Base-by-base conservation (phyloP, 495 filamentous ascomycete species). In the Penicillium malachiteum region DNA sequence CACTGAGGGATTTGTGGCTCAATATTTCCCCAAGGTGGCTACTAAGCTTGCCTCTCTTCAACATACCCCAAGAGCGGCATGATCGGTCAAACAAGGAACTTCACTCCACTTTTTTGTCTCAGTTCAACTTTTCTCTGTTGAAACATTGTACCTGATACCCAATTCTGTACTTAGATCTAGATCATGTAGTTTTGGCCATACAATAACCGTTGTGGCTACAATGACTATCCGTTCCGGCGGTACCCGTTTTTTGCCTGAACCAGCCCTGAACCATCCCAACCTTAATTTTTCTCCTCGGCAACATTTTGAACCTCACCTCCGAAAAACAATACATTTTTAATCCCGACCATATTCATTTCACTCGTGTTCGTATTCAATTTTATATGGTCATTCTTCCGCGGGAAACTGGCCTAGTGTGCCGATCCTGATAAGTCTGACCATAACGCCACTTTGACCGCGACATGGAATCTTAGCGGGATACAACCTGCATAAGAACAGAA, bases 1-100 rank as follows among this genome's bases (percentile, higher is more conserved):
- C 63, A 91, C 65, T 7, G 79, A 82, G 56, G 58, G 71, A 13
- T 77, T 82, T 56, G 75, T 82, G 54, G 63, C 73, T 5, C 78
- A 81, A 44, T 82, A 81, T 54, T 82, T 82, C 64, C 73, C 76
- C 12, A 78, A 72, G 50, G 71, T 81, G 18, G 74, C 71, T 18
- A 52, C 62, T 18, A 79, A 78, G 46, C 64, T 75, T 37, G 68
- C 71, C 49, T 55, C 58, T 3, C 50, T 62, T 10, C 49, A 54
- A 32, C 43, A 50, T 18, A 21, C 33, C 7, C 16, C 48, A 33
- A 14, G 16, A 32, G 21, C 31, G 12, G 40, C 26, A 38, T 58
- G 45, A 52, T 54, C 14, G 21, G n/a, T n/a, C n/a, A n/a, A 18
- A 26, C 39, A 8, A 4, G 7, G 1, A 12, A 26, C 34, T 17